Evolutionary conservation across 805 yeast species (phyloP), one percentile per base, ranked within the genome.

Genomic region (Kluyveromyces wickerhamii): DNA sequence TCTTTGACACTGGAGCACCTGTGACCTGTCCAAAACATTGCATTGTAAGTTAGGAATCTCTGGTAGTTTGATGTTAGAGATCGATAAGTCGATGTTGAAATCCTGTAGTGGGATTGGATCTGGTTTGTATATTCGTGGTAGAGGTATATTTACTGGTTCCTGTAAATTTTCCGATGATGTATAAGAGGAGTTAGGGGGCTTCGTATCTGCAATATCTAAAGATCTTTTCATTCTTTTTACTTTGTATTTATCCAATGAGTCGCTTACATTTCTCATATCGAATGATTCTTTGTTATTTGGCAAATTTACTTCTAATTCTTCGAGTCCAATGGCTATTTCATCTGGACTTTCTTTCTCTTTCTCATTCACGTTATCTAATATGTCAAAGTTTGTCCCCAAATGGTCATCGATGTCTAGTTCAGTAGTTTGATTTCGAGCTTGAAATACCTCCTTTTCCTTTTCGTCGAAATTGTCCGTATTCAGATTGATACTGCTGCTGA

Each of bases 71-170:
- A 35, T 27, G 10, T 35, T 33, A 9, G 41, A 33, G 3, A 41
- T 34, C 8, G 38, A 24, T 7, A 42, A 26, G 13, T 45, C 39
- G 12, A 47, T 35, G 15, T 34, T 39, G 22, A 45, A 39, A 20
- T 45, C 45, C 12, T 40, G 37, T 10, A 32, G 27, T 2, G 43
- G 34, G 16, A 52, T 34, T 2, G 31, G 27, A 11, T 50, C 52
- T 12, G 40, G 36, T 26, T 47, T 52, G 29, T 52, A 52, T 9
- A 48, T 32, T 20, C 52, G 39, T 7, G 58, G 58, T 32, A 52
- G 36, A 1, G 55, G 43, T 17, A 39, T 40, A 26, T 52, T 52
- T 7, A 52, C 58, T 6, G 58, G 56, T 29, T 47, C 47, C n/a
- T 49, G 49, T n/a, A 48, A 38, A 20, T 35, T 40, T 12, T 46